These are phyloP conservation scores for Babesia bigemina DNA, from an alignment of 169 alveolate species.

Conservation along the genomic window DNA sequence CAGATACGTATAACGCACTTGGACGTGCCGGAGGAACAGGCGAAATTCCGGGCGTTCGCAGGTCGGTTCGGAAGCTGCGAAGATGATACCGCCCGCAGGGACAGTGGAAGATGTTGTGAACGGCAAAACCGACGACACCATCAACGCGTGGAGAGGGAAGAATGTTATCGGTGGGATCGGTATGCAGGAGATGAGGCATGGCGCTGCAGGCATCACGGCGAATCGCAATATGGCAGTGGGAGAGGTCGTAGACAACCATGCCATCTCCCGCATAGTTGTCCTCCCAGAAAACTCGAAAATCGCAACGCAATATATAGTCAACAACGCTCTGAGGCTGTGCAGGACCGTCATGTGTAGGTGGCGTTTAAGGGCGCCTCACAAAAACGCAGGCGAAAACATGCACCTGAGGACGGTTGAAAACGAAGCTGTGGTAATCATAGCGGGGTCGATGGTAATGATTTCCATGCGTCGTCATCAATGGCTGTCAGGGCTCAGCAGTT, in stretches of 20 bases:
- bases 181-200: neutral
- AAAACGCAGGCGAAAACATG: conserved; percentile 39
- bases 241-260: conserved; percentile 45
- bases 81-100: conserved; percentile 1
- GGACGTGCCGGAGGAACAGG: conserved; percentile 1
- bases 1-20: neutral
- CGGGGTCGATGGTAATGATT: conserved; percentile 27
- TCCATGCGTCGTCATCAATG: neutral
- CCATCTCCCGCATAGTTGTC: conserved; percentile 27
- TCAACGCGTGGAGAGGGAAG: conserved; percentile 48
- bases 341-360: conserved; percentile 49
- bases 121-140: neutral
- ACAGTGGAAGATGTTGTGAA: conserved; percentile 3
- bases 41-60: conserved; percentile 16
- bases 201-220: conserved; percentile 25
- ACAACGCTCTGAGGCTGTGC: conserved; percentile 31
- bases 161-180: conserved; percentile 27
- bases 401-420: conserved; percentile 43
- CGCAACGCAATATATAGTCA: neutral
- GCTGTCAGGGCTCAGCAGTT: conserved; percentile 27
- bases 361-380: neutral
- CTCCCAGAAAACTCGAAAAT: conserved; percentile 34
- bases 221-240: neutral
- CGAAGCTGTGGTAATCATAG: conserved; percentile 35
- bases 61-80: neutral